Evolutionary conservation across 768 basidiomycete genomes (phyloP).

Genomic region (Tricholoma saponaceum): DNA sequence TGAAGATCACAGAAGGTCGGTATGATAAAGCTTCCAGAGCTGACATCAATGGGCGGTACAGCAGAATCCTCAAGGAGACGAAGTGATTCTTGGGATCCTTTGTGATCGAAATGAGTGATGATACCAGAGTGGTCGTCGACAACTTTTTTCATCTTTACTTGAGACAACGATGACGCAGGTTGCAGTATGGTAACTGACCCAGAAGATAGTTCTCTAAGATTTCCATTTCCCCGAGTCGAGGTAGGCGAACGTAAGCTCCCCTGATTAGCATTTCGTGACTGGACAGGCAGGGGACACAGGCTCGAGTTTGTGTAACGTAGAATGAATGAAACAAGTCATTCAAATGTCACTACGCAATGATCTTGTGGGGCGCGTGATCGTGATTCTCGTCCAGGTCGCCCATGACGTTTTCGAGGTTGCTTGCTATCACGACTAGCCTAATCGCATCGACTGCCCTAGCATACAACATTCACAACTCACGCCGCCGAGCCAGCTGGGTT

Average conservation of each 20-base stretch:
- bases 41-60: conserved; percentile 28
- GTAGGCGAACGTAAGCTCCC: conserved; percentile 59
- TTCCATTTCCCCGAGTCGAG: conserved; percentile 45
- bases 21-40: conserved; percentile 60
- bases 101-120: conserved; percentile 47
- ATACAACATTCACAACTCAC: too few species aligned
- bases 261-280: conserved; percentile 26
- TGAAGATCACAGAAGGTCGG: conserved; percentile 83
- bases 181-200: conserved; percentile 24
- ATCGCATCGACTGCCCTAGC: too few species aligned
- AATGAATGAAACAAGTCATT: too few species aligned
- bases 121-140: conserved; percentile 37
- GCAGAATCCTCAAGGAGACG: conserved; percentile 21
- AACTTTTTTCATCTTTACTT: neutral
- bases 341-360: too few species aligned
- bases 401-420: too few species aligned
- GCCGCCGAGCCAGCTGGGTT: too few species aligned
- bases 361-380: too few species aligned
- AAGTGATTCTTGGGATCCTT: conserved; percentile 30
- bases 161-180: neutral
- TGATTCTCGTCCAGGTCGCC: too few species aligned
- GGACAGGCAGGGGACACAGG: neutral
- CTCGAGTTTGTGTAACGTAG: too few species aligned
- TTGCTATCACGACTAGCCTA: too few species aligned
- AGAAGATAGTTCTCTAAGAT: conserved; percentile 57